phyloP scores from a whole-genome alignment of 1,139 yeast genomes.

The Lizanozyma gosingica region DNA sequence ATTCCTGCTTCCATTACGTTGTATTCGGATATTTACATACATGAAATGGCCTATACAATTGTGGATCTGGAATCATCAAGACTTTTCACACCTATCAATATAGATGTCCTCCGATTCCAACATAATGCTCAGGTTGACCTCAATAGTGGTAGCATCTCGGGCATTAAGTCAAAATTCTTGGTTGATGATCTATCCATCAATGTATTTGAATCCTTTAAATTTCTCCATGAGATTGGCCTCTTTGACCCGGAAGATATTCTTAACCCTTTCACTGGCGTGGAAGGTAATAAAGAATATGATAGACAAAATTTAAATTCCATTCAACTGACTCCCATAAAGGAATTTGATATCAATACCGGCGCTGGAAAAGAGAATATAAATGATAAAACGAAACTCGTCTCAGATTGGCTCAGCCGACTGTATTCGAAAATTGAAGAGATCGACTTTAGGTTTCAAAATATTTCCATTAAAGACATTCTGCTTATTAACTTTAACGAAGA shows the following conservation, averaged over 20 bases:
- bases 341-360: too few relatives aligned
- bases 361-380: neutral
- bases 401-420: neutral
- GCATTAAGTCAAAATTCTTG: neutral
- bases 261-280: neutral
- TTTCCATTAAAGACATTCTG: slow-evolving; percentile 1
- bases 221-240: neutral
- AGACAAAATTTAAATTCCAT: neutral
- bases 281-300: neutral
- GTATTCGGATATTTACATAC: slow-evolving; percentile 8
- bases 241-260: neutral
- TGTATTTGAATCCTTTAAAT: neutral
- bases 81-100: neutral
- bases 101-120: neutral
- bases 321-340: neutral
- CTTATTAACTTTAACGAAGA: slow-evolving; percentile 15
- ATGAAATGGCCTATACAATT: neutral
- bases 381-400: neutral
- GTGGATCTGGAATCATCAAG: neutral
- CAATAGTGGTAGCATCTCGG: neutral
- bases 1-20: slow-evolving; percentile 10
- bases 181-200: neutral
- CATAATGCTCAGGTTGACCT: neutral
- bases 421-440: neutral
- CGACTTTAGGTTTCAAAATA: slow-evolving; percentile 1